phyloP scores from a whole-genome alignment of 176 grass and related monocot genomes.

The Oryza australiensis region DNA sequence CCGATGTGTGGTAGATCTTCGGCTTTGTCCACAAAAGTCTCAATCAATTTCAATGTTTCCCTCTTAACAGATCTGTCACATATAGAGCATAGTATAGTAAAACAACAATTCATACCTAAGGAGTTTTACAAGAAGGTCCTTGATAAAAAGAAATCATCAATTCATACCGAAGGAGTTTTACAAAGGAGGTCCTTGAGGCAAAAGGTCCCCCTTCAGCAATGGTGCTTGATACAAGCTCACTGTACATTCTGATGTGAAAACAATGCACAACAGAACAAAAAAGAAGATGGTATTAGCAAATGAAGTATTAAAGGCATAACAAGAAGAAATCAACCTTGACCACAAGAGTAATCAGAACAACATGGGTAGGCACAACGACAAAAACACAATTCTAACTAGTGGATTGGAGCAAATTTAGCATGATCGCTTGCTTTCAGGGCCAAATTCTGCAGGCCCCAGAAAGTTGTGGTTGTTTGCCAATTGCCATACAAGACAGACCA shows the following conservation, averaged over 20 bases:
- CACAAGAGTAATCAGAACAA: constrained; percentile 20
- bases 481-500: not conserved
- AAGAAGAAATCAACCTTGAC: not conserved
- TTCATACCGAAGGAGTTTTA: constrained; percentile 87
- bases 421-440: not conserved
- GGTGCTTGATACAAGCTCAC: constrained; percentile 92
- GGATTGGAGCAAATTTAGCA: not conserved
- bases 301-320: not conserved
- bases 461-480: not conserved
- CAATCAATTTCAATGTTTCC: constrained; percentile 96
- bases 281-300: not conserved
- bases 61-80: constrained; percentile 90
- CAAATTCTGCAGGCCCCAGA: constrained; percentile 1
- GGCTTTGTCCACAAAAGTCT: constrained; percentile 99
- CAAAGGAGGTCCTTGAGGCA: constrained; percentile 96
- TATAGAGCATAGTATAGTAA: constrained; percentile 29
- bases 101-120: constrained; percentile 57
- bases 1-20: constrained; percentile 94
- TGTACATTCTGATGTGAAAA: constrained; percentile 88
- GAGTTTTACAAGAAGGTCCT: constrained; percentile 95
- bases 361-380: not conserved
- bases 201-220: constrained; percentile 97
- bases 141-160: not conserved
- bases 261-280: constrained; percentile 22
- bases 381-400: not conserved